Evolutionary conservation across 331 rosid species (phyloP), one percentile per base, ranked within the genome.

Genomic region (Pyrus hybrid): DNA sequence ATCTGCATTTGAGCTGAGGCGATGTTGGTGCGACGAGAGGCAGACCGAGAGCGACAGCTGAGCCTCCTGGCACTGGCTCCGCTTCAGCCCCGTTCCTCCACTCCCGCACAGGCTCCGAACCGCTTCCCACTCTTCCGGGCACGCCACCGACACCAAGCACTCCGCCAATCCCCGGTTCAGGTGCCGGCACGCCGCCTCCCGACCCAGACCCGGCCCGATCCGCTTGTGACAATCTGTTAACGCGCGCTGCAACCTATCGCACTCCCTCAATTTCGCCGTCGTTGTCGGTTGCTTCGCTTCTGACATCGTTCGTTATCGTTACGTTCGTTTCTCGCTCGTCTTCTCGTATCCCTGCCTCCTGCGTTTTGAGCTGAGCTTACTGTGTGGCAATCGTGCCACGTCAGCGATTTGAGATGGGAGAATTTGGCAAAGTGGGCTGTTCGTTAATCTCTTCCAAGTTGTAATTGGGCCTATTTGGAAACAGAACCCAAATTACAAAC

Each of bases 1-100:
- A 43, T 33, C 20, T 16, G 20, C 69, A 61, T 41, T 30, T 67
- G 13, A 3, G 64, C 54, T 30, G 47, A 47, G 62, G 18, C 30
- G 22, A 25, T 23, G 70, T 63, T 85, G 91, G 30, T 62, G 85
- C 57, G 96, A 80, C 45, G 90, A 89, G 72, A 93, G 90, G 73
- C 97, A 90, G 21, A 80, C 43, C 10, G 93, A 85, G 78, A 88
- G 96, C 35, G 90, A 87, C 68, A 87, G 81, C 76, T 88, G 89
- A 71, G 97, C 97, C 69, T 82, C 78, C 25, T 93, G 94, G 84
- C 97, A 93, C 75, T 90, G 97, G 8, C 86, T 74, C 35, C 97
- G 89, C 67, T 93, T 91, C 25, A 87, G 86, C 7, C 82, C 79
- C 51, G 97, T 93, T 9, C 97, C 97, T 12, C 85, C 81, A 74